A percentile compares a stretch with the other conserved stretches of the same genome.
Evolutionary conservation across 1,284 basidiomycete genomes (phyloP).

Genomic region (Microbotryomycetes sp.): DNA sequence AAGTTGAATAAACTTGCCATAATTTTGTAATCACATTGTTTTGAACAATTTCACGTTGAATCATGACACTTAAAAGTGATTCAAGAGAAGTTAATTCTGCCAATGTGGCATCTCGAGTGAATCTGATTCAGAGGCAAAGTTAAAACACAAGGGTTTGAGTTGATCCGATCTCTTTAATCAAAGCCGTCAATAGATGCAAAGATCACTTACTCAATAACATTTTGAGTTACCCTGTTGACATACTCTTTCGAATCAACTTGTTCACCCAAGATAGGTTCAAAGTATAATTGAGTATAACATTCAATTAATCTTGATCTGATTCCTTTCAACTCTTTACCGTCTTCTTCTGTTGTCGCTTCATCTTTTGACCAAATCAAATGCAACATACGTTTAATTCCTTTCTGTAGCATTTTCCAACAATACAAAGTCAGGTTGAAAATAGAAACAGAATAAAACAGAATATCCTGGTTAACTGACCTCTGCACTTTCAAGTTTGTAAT

Average conservation of each 20-base stretch:
- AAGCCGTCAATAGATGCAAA: constrained; percentile 5
- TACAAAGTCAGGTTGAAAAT: too few species aligned
- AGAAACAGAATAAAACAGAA: background rate
- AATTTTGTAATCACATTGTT: constrained; percentile 79
- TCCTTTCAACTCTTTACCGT: constrained; percentile 71
- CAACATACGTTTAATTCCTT: constrained; percentile 89
- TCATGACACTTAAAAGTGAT: constrained; percentile 92
- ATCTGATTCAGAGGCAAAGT: constrained; percentile 47
- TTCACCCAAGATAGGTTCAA: constrained; percentile 64
- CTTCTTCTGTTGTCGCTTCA: constrained; percentile 71
- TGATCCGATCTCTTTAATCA: background rate
- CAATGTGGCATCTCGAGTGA: constrained; percentile 82
- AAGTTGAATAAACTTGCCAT: constrained; percentile 91
- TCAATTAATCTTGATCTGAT: constrained; percentile 81
- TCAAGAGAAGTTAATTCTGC: constrained; percentile 95
- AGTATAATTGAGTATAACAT: constrained; percentile 82
- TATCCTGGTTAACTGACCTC: constrained; percentile 50
- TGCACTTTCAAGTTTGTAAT: constrained; percentile 73
- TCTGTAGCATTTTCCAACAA: constrained; percentile 45
- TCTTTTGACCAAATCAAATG: constrained; percentile 98
- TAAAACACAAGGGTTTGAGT: constrained; percentile 5
- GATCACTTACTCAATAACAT: constrained; percentile 86
- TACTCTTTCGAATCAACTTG: constrained; percentile 84
- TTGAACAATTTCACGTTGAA: constrained; percentile 72
- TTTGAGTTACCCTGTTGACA: constrained; percentile 90